These are phyloP conservation scores for Trametes cubensis DNA, from an alignment of 768 basidiomycete genomes.

Conservation along the genomic window DNA sequence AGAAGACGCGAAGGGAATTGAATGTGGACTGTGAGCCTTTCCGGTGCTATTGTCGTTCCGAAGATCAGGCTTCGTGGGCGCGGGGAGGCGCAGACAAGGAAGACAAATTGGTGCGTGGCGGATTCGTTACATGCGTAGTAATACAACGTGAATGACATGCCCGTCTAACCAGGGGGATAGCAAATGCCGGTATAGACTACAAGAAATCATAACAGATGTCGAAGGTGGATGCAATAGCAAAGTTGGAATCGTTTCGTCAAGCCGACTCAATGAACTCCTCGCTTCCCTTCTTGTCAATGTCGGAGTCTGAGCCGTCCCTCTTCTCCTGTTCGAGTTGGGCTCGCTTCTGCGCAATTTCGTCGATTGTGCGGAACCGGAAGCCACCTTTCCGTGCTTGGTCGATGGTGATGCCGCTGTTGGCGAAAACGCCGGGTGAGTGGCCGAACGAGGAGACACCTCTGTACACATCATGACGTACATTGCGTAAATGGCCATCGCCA, in stretches of 20 bases:
- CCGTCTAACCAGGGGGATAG: conserved; percentile 14
- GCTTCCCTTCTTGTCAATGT: conserved; percentile 27
- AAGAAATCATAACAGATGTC: neutral
- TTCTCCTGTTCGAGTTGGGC: conserved; percentile 18
- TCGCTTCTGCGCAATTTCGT: conserved; percentile 40
- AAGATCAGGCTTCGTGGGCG: neutral
- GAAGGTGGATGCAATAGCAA: neutral
- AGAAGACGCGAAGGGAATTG: neutral
- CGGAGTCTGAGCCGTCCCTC: conserved; percentile 14
- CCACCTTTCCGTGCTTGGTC: conserved; percentile 50
- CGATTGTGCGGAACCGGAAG: conserved; percentile 53
- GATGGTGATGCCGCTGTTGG: conserved; percentile 52
- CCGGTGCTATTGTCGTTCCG: conserved; percentile 9
- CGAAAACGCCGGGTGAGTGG: conserved; percentile 9
- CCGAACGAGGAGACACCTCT: conserved; percentile 2
- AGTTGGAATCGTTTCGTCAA: neutral
- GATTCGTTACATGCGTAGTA: conserved; percentile 12
- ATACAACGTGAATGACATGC: conserved; percentile 18
- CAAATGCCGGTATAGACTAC: conserved; percentile 4
- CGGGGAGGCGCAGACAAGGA: neutral
- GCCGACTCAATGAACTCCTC: conserved; percentile 25
- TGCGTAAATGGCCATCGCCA: conserved; percentile 60
- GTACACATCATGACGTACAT: conserved; percentile 41
- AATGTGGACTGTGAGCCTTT: neutral
- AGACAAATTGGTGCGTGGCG: conserved; percentile 5